Evolutionary conservation across 2,329 filamentous ascomycete species (phyloP), one percentile per base, ranked within the genome.

Genomic region (Westerdykella ornata): DNA sequence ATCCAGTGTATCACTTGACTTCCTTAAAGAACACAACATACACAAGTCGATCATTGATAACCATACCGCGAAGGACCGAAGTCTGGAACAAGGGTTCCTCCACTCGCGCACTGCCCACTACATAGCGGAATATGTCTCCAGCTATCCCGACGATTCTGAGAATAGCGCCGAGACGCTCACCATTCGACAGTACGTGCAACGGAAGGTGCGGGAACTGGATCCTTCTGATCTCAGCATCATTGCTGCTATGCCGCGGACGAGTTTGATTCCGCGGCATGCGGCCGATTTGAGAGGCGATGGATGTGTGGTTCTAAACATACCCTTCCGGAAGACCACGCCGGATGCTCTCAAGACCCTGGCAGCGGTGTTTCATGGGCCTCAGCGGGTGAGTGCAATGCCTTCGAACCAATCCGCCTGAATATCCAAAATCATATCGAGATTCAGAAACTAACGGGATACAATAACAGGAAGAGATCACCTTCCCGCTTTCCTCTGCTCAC

Each of bases 201-300:
- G 65, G 31, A 69, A 72, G 19, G 75, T 75, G 6, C 73, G 75
- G 1, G 71, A 74, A 20, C 70, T 70, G n/a, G 76, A 76, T 8
- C 71, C 71, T 14, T 71, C 74, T 39, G 75, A 80, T 46, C 67
- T 81, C 6, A 72, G 71, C 46, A 66, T 81, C n/a, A 62, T 81
- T n/a, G 69, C 74, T 5, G 74, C 73, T 9, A 66, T 81, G 30
- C 78, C 78, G 16, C 71, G 77, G 9, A 67, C 71, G 11, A 60
- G 73, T 26, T 65, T 81, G 1, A 53, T 79, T 3, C 71, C 75
- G 18, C 65, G 63, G 6, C 60, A 57, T 5, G 39, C 67, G 42
- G 52, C 62, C 44, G 57, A 66, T 46, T 68, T 60, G 13, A 46
- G 51, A 5, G 63, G 61, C 59, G 53, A 59, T 20, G 57, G 61